Evolutionary conservation across 805 yeast species (phyloP).

Genomic region (Kodamaea nitidulidarum): DNA sequence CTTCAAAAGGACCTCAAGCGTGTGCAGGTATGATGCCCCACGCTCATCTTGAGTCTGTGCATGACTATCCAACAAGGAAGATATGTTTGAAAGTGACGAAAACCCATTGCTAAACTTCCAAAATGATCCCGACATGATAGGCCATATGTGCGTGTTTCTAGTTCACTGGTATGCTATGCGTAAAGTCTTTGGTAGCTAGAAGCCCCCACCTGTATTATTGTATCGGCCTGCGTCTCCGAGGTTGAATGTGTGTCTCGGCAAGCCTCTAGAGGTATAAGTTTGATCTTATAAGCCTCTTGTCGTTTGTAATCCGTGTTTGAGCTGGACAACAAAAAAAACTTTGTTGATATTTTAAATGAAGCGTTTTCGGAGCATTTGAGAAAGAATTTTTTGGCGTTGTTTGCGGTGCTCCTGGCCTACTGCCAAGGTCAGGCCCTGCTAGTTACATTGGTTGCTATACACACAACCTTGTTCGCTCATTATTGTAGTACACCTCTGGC

Average conservation of each 20-base stretch:
- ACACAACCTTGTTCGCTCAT: too few relatives aligned
- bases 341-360: constrained; percentile 1
- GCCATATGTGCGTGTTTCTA: background rate
- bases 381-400: background rate
- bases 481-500: too few relatives aligned
- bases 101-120: constrained; percentile 47
- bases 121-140: constrained; percentile 42
- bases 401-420: background rate
- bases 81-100: constrained; percentile 39
- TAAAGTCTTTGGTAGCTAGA: background rate
- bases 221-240: constrained; percentile 1
- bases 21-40: constrained; percentile 14
- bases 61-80: constrained; percentile 36
- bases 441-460: too few relatives aligned
- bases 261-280: constrained; percentile 1
- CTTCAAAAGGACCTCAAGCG: constrained; percentile 28
- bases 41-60: constrained; percentile 16
- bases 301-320: background rate
- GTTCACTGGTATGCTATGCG: constrained; percentile 1
- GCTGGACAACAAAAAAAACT: constrained; percentile 4
- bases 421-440: too few relatives aligned
- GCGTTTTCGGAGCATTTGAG: background rate
- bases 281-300: constrained; percentile 1
- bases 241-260: background rate
- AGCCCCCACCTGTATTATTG: background rate